phyloP scores from a whole-genome alignment of 768 basidiomycete genomes.

The Naematelia encephala region DNA sequence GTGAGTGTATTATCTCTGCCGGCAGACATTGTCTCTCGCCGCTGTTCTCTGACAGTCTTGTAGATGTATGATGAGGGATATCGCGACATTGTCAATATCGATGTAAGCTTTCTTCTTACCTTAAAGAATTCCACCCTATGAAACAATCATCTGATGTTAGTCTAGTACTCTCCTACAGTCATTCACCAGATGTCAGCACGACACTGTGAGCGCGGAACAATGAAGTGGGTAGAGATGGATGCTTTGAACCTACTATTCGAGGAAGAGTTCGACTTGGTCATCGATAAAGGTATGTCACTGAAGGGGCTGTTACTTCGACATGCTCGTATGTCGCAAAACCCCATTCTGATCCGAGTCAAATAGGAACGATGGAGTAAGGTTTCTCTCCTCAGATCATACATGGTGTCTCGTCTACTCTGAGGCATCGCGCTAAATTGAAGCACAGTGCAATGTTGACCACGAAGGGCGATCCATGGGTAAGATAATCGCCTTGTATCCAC shows the following conservation, averaged over 20 bases:
- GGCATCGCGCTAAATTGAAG: background rate
- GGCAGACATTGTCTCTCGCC: background rate
- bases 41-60: background rate
- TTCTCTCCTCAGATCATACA: background rate
- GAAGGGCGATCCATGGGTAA: constrained; percentile 51
- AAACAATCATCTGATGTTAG: background rate
- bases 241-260: constrained; percentile 46
- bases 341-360: too few species aligned
- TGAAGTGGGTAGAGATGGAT: constrained; percentile 52
- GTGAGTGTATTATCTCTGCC: constrained; percentile 15
- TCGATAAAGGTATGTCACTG: constrained; percentile 47
- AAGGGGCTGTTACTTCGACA: background rate
- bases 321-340: too few species aligned
- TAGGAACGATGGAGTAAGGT: constrained; percentile 48
- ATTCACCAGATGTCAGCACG: constrained; percentile 49
- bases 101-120: constrained; percentile 28
- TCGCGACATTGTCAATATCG: constrained; percentile 50
- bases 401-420: too few species aligned
- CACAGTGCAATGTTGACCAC: constrained; percentile 50
- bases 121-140: background rate
- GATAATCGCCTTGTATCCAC: constrained; percentile 9
- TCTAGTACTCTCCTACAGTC: constrained; percentile 45
- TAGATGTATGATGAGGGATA: constrained; percentile 52
- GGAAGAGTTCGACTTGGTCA: constrained; percentile 48
- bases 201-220: constrained; percentile 38